A percentile compares a stretch with the other conserved stretches of the same genome.
These are phyloP conservation scores for Umbelopsis sp. DNA, from an alignment of 192 early-diverging fungal genomes.

Conservation along the genomic window DNA sequence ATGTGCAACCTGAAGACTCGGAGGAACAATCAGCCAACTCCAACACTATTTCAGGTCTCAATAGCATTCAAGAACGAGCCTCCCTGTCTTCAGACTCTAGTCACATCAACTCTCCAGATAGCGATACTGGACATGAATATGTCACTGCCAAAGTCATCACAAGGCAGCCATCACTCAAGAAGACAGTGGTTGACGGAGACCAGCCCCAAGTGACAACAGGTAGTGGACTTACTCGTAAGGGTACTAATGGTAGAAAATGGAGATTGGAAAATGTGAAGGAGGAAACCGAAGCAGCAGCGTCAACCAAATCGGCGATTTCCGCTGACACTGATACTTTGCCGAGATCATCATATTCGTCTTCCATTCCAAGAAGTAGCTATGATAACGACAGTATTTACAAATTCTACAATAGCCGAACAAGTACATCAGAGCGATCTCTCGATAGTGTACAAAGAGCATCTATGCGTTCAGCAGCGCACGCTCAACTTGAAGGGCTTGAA, in stretches of 20 bases:
- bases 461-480: slow-evolving; percentile 7
- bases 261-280: slow-evolving; percentile 24
- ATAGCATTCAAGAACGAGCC: background rate
- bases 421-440: slow-evolving; percentile 9
- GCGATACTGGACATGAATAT: slow-evolving; percentile 16
- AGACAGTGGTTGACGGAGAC: slow-evolving; percentile 17
- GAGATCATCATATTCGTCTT: background rate
- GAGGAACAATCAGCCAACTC: background rate
- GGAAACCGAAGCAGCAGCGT: background rate
- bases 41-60: background rate
- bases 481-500: slow-evolving; percentile 34
- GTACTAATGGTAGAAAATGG: slow-evolving; percentile 20
- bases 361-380: slow-evolving; percentile 7
- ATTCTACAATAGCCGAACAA: slow-evolving; percentile 5
- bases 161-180: slow-evolving; percentile 14
- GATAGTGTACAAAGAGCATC: slow-evolving; percentile 1
- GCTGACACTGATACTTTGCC: background rate
- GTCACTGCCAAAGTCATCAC: slow-evolving; percentile 23
- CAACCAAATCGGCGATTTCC: background rate
- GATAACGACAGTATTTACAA: slow-evolving; percentile 24
- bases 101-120: slow-evolving; percentile 6
- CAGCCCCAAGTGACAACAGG: background rate
- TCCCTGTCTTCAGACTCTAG: background rate
- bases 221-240: slow-evolving; percentile 1
- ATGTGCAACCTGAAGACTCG: slow-evolving; percentile 23